These are phyloP conservation scores for Clitopilus hobsonii DNA, from an alignment of 768 basidiomycete species.

Conservation along the genomic window DNA sequence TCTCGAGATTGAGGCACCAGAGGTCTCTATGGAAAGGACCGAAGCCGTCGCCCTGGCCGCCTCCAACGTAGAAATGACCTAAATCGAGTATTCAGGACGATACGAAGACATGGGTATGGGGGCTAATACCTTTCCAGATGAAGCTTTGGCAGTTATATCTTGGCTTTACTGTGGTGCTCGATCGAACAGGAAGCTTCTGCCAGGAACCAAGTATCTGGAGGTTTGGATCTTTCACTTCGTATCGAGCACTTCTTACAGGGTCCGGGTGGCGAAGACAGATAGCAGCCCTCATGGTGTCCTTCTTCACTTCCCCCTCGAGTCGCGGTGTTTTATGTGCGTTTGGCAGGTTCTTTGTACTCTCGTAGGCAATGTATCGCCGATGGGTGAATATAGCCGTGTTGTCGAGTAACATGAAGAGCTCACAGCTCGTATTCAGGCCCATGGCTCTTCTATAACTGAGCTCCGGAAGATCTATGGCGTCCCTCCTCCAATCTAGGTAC, in stretches of 20 bases:
- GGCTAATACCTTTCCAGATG: conserved; percentile 20
- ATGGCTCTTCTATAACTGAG: conserved; percentile 19
- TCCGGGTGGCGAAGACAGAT: conserved; percentile 23
- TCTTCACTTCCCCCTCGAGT: conserved; percentile 4
- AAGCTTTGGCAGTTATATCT: conserved; percentile 19
- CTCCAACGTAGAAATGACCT: conserved; percentile 24
- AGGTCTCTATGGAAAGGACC: conserved; percentile 24
- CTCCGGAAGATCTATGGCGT: conserved; percentile 19
- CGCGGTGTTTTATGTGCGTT: conserved; percentile 9
- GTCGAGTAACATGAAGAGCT: conserved; percentile 23
- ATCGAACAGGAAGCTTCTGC: conserved; percentile 22
- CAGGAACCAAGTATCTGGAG: conserved; percentile 32
- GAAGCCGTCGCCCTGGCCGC: conserved; percentile 16
- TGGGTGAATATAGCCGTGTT: conserved; percentile 28
- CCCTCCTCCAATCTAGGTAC: conserved; percentile 17
- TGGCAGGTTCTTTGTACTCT: conserved; percentile 9
- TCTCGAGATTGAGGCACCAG: conserved; percentile 20
- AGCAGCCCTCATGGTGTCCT: conserved; percentile 1
- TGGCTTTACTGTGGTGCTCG: conserved; percentile 6
- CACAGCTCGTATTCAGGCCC: conserved; percentile 15
- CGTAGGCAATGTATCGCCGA: conserved; percentile 15
- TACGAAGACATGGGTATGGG: neutral
- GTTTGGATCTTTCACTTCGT: conserved; percentile 10
- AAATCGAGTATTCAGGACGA: too few relatives aligned
- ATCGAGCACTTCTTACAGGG: conserved; percentile 12